A percentile compares a stretch with the other conserved stretches of the same genome.
Conservation (phyloP, 179 eudicot genomes). For the Spergularia azorica region DNA sequence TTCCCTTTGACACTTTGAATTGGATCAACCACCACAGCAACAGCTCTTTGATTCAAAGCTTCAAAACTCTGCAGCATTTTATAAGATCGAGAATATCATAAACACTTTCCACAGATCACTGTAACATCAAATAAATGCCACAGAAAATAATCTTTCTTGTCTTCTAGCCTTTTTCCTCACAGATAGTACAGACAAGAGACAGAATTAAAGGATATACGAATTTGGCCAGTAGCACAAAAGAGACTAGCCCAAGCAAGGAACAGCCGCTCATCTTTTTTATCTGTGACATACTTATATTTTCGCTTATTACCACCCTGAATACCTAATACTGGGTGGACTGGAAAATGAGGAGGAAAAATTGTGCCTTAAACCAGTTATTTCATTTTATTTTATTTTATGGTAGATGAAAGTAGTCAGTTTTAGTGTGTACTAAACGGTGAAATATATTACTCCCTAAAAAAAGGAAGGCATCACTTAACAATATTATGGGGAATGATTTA, state of each 20-base stretch:
- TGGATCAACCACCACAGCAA: conserved; percentile 97
- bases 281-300: background rate
- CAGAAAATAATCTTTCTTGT: background rate
- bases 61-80: conserved; percentile 73
- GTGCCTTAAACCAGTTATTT: background rate
- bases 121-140: too few relatives aligned
- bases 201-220: background rate
- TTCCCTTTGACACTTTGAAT: conserved; percentile 97
- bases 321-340: background rate
- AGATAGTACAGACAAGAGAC: background rate
- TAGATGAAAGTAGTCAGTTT: too few relatives aligned
- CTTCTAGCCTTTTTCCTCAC: background rate
- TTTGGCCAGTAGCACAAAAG: background rate
- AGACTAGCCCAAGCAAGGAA: too few relatives aligned
- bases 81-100: background rate
- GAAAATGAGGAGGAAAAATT: background rate
- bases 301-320: background rate
- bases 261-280: too few relatives aligned
- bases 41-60: conserved; percentile 89
- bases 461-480: too few relatives aligned
- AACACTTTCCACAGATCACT: background rate
- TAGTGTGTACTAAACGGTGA: too few relatives aligned
- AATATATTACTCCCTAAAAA: too few relatives aligned
- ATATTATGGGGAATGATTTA: too few relatives aligned
- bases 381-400: background rate